These are phyloP conservation scores for Erucastrum elatum DNA, from an alignment of 345 rosid species.

Conservation along the genomic window DNA sequence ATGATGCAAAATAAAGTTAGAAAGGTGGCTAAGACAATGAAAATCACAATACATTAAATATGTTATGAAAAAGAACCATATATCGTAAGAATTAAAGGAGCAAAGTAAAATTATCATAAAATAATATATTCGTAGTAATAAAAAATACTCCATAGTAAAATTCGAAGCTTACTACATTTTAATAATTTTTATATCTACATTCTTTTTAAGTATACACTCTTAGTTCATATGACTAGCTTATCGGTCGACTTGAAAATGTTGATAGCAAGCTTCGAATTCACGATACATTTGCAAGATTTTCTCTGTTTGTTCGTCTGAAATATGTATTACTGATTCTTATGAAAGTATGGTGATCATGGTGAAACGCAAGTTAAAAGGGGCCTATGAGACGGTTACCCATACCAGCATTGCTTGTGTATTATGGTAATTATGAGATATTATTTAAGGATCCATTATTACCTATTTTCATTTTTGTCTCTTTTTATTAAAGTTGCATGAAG, in stretches of 20 bases:
- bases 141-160: no score
- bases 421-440: neutral
- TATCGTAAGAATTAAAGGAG: neutral
- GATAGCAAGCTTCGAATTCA: neutral
- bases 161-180: no score
- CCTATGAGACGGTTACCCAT: neutral
- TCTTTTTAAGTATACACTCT: neutral
- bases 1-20: neutral
- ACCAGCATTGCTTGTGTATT: neutral
- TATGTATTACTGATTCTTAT: neutral
- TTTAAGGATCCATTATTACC: slow-evolving; percentile 1
- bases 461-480: neutral
- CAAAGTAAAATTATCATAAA: no score
- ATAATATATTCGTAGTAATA: no score
- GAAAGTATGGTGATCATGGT: neutral
- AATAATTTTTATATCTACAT: no score
- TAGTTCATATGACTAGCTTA: neutral
- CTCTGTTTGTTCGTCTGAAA: neutral
- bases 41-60: neutral
- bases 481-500: slow-evolving; percentile 4
- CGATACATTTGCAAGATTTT: neutral
- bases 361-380: neutral
- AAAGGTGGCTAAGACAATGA: neutral
- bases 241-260: neutral
- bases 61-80: neutral